Evolutionary conservation across 208 protist species (phyloP), one percentile per base, ranked within the genome.

Genomic region (Leptomonas pyrrhocoris): DNA sequence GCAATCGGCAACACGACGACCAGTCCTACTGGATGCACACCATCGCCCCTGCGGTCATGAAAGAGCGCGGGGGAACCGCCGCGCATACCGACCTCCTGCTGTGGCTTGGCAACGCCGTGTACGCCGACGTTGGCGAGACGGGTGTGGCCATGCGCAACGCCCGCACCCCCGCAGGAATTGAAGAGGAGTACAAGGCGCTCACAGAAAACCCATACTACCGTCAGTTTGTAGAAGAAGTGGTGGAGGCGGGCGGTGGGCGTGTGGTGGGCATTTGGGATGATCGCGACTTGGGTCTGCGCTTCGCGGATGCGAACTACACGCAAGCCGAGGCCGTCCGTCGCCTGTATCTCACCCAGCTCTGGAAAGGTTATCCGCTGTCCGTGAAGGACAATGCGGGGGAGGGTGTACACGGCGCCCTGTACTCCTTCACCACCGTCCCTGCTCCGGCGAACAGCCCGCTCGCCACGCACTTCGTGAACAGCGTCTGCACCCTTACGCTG

Each of bases 191-290:
- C 58, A 54, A 48, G 40, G 42, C 36, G 18, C 75, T 85, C 54
- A 56, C 48, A 4, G 50, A 80, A 21, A 79, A 75, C 56, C 30
- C 27, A 36, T 63, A 71, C 67, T 85, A 85, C 68, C 46, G 50
- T 30, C 49, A 53, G 19, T 85, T 85, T 27, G 36, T 85, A 21
- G 15, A 51, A 21, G 30, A 74, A 13, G 51, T 65, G 28, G 56
- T 77, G 42, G 23, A 34, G 23, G 54, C 34, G 48, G 12, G 34
- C 21, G 53, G 36, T n/a, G 57, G 56, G 36, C 55, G 61, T 40
- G 70, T 83, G 60, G 36, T 55, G 5, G 90, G 90, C 54, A 79
- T 86, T 16, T 94, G 88, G 90, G 90, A 95, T 68, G 90, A 95
- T 51, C 88, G 92, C 58, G 90, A 96, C 55, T 73, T 90, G 27